These are phyloP conservation scores for Puccinellia tenuiflora DNA, from an alignment of 176 grass and related monocot genomes.

Conservation along the genomic window DNA sequence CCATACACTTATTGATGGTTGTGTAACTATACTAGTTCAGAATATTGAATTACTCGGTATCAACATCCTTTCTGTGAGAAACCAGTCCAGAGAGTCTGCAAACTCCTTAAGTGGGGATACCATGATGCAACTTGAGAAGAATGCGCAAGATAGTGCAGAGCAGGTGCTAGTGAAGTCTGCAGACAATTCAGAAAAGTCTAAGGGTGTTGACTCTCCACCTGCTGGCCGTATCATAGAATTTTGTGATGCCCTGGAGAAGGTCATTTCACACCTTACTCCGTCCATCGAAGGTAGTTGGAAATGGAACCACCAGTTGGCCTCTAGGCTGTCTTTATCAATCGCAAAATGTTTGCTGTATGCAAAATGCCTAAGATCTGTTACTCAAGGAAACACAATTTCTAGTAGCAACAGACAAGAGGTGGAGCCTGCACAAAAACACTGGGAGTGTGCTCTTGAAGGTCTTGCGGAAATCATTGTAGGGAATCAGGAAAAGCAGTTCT, in stretches of 20 bases:
- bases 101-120: conserved; percentile 21
- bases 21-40: conserved; percentile 43
- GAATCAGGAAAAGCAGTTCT: conserved; percentile 76
- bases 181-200: background rate
- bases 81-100: conserved; percentile 22
- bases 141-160: conserved; percentile 24
- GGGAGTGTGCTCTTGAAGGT: conserved; percentile 63
- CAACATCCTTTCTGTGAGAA: conserved; percentile 20
- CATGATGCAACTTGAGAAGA: conserved; percentile 18
- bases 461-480: conserved; percentile 47
- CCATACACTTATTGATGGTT: conserved; percentile 55
- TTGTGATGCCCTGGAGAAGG: conserved; percentile 43
- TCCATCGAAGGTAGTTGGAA: conserved; percentile 57
- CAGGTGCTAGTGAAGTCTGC: background rate
- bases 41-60: conserved; percentile 54
- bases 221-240: conserved; percentile 41
- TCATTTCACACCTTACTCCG: conserved; percentile 41
- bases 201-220: conserved; percentile 24
- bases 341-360: conserved; percentile 56
- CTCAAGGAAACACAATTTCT: conserved; percentile 21
- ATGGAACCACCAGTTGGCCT: conserved; percentile 51
- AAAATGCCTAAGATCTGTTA: conserved; percentile 44
- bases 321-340: conserved; percentile 28
- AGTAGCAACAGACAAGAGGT: conserved; percentile 20
- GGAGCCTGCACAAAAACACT: conserved; percentile 42